Percentiles rank a stretch among this genome's conserved stretches.
phyloP scores from a whole-genome alignment of 2,329 filamentous ascomycete genomes.

The Spiromastix sp. region DNA sequence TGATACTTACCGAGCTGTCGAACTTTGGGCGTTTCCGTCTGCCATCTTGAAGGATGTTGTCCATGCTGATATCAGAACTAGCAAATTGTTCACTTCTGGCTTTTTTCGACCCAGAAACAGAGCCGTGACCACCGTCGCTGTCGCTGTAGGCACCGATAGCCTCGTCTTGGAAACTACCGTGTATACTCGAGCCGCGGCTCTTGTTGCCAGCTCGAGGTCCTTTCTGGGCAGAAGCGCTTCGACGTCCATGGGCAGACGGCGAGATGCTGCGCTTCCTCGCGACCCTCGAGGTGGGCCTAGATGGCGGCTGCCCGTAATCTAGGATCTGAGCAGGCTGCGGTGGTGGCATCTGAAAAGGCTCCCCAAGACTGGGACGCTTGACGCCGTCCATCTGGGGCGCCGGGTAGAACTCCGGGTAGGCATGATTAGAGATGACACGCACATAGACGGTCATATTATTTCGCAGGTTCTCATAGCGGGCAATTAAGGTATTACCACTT shows the following conservation, averaged over 20 bases:
- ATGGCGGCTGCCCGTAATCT: slow-evolving; percentile 51
- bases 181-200: slow-evolving; percentile 53
- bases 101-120: slow-evolving; percentile 60
- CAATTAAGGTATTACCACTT: slow-evolving; percentile 80
- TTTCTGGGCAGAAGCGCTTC: slow-evolving; percentile 71
- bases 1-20: slow-evolving; percentile 82
- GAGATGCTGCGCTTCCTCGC: slow-evolving; percentile 72
- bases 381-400: slow-evolving; percentile 42
- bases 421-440: slow-evolving; percentile 58
- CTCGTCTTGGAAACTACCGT: slow-evolving; percentile 57
- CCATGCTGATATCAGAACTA: slow-evolving; percentile 93
- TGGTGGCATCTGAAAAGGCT: slow-evolving; percentile 54
- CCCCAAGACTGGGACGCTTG: slow-evolving; percentile 50
- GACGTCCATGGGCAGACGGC: slow-evolving; percentile 58
- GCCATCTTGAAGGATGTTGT: slow-evolving; percentile 96
- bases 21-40: slow-evolving; percentile 88
- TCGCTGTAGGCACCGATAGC: slow-evolving; percentile 70
- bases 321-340: slow-evolving; percentile 41
- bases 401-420: slow-evolving; percentile 36
- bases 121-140: slow-evolving; percentile 70
- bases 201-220: slow-evolving; percentile 56
- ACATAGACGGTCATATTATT: slow-evolving; percentile 93
- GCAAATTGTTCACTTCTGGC: slow-evolving; percentile 74
- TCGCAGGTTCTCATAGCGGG: slow-evolving; percentile 88
- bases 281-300: slow-evolving; percentile 59